Base-by-base conservation (phyloP, 768 basidiomycete genomes). In the Gloeostereum incarnatum region DNA sequence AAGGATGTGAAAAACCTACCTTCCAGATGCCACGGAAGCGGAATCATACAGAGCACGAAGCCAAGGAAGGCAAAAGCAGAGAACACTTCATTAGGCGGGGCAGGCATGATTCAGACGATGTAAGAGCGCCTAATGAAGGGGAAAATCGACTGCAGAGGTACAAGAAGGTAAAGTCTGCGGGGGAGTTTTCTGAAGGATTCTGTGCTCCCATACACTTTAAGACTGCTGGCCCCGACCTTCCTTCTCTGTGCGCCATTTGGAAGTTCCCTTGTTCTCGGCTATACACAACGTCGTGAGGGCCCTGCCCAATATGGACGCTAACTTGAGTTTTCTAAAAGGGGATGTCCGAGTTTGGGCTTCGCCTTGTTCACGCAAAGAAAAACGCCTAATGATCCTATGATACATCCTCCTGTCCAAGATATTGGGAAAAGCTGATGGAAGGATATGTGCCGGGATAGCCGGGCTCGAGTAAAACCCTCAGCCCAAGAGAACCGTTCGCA, bases 21-120 rank as follows among this genome's bases (percentile, higher is more conserved):
- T 66, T 81, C 69, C 30, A 79, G 60, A 53, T 88, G 84, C 74
- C 78, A 80, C 6, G 75, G 73, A 16, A 80, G 60, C 3, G 84
- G 80, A 25, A 83, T 71, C 32, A 65, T 50, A 26, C 67, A 71
- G 19, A 74, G 47, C 22, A 81, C 14, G 49, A 81, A 73, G 35
- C 73, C 70, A 17, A 74, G 45, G 55, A 80, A 81, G 47, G 77
- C 56, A 42, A 69, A 68, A 14, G 56, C 43, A 17, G 67, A 62
- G 54, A 68, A 75, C 22, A 77, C 48, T 45, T 58, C 60, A 45
- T 68, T 67, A 13, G 70, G 67, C 40, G 59, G 60, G n/a, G n/a
- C n/a, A n/a, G n/a, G n/a, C n/a, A n/a, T n/a, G n/a, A n/a, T n/a
- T n/a, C n/a, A n/a, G n/a, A n/a, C n/a, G n/a, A n/a, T n/a, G n/a